Evolutionary conservation across 2,329 filamentous ascomycete genomes (phyloP), one percentile per base, ranked within the genome.

Genomic region (Cordyceps javanica): DNA sequence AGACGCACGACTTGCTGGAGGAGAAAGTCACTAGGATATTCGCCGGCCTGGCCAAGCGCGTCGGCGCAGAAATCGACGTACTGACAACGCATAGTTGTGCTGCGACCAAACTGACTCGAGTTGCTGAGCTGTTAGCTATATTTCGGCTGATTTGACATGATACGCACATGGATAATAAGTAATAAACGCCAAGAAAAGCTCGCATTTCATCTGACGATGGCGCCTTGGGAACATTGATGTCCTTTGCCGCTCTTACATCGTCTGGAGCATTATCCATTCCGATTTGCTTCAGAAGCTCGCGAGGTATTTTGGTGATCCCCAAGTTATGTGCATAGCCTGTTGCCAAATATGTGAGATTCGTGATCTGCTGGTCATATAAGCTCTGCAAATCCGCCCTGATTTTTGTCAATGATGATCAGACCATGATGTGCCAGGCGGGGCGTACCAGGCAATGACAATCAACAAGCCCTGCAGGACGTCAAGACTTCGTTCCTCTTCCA

Each of bases 381-480:
- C 68, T 69, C 23, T 70, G 66, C 14, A 67, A 62, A 39, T 71
- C 70, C 16, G 68, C 68, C 73, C 73, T 75, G 21, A 0, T 26
- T 30, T 59, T 32, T 58, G 57, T 57, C 21, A 55, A 23, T 25
- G 11, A 10, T 48, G 30, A 30, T 30, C 9, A 21, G 19, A n/a
- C n/a, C n/a, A n/a, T n/a, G n/a, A n/a, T n/a, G n/a, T n/a, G n/a
- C n/a, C 8, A 4, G 3, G 19, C 19, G 14, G 3, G n/a, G 42
- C 66, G 51, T 67, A 79, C 78, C 78, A 80, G 23, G 75, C 70
- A 55, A 79, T 66, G 41, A 72, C 71, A 44, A 78, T 68, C 8
- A 80, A 60, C 9, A 79, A 64, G 0, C 77, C 78, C 62, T 80
- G 77, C 1, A 80, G 68, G 3, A 77, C 63, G 57, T 78, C 76